A percentile compares a stretch with the other conserved stretches of the same genome.
phyloP scores from a whole-genome alignment of 352 stramenopile genomes.

The Thraustochytrium striatum region DNA sequence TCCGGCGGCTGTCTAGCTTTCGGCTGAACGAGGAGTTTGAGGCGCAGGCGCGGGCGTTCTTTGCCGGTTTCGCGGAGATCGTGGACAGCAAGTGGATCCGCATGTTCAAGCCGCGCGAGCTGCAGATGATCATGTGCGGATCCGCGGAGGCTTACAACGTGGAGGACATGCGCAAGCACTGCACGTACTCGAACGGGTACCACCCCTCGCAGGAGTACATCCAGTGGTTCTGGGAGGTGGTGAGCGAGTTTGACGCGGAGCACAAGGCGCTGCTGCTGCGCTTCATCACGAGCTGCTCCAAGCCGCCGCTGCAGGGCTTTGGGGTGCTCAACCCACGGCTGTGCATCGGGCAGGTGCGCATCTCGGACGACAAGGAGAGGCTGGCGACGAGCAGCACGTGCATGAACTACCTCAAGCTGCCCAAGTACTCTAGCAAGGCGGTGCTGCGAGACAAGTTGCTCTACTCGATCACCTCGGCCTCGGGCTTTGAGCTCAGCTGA shows the following conservation, averaged over 20 bases:
- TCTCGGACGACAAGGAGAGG: conserved; percentile 60
- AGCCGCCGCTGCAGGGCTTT: conserved; percentile 90
- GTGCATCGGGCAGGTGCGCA: conserved; percentile 74
- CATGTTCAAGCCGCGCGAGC: conserved; percentile 92
- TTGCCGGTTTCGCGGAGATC: conserved; percentile 80
- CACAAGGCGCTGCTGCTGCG: conserved; percentile 83
- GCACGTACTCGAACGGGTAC: conserved; percentile 87
- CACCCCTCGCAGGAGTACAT: conserved; percentile 54
- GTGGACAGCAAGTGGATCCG: conserved; percentile 83
- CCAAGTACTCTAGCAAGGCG: conserved; percentile 89
- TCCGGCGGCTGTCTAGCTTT: conserved; percentile 89
- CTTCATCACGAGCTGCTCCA: conserved; percentile 83
- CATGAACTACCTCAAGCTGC: conserved; percentile 95
- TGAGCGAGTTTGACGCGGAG: conserved; percentile 77
- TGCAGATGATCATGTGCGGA: conserved; percentile 90
- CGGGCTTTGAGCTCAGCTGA: conserved; percentile 93
- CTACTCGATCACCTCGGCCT: conserved; percentile 82
- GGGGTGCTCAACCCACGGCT: conserved; percentile 83
- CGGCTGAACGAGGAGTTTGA: conserved; percentile 87
- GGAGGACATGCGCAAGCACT: conserved; percentile 78
- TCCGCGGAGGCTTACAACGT: conserved; percentile 86
- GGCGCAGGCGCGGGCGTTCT: conserved; percentile 86
- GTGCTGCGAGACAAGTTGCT: conserved; percentile 86
- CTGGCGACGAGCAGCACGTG: conserved; percentile 89
- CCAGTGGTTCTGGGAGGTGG: conserved; percentile 70